These are phyloP conservation scores for Poteriospumella lacustris DNA, from an alignment of 108 stramenopile species.

Conservation along the genomic window DNA sequence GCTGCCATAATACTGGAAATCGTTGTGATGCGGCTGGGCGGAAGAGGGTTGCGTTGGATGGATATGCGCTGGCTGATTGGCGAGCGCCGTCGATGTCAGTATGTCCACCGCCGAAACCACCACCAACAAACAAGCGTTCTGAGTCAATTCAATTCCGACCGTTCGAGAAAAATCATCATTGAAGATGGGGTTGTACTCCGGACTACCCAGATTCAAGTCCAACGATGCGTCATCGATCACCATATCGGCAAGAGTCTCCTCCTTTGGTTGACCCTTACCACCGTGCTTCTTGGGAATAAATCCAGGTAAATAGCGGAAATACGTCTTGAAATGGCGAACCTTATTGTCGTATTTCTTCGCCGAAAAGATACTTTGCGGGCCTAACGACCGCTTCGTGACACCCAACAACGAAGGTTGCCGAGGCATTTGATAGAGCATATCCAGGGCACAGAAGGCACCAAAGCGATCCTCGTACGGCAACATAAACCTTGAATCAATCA, in stretches of 20 bases:
- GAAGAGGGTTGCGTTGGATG: too few species aligned
- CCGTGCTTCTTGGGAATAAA: too few species aligned
- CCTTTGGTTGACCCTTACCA: not conserved
- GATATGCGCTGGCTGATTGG: too few species aligned
- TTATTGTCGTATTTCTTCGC: not conserved
- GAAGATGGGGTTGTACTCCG: not conserved
- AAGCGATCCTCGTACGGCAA: not conserved
- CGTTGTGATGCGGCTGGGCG: not conserved
- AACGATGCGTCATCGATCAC: conserved; percentile 4
- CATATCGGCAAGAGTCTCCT: not conserved
- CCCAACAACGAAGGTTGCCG: not conserved
- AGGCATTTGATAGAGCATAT: not conserved
- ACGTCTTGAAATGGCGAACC: not conserved
- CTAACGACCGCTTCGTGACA: not conserved
- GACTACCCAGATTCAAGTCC: not conserved
- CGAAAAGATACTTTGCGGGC: not conserved
- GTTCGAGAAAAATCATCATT: not conserved
- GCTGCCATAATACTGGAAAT: not conserved
- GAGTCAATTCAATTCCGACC: not conserved
- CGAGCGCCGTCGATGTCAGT: not conserved
- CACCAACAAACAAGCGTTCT: not conserved
- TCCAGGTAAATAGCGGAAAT: not conserved
- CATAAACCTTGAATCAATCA: not conserved
- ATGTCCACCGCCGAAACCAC: conserved; percentile 9
- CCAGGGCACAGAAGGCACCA: not conserved